Evolutionary conservation across 176 grass and related monocot genomes (phyloP), one percentile per base, ranked within the genome.

Genomic region (Aegilops sharonensis): DNA sequence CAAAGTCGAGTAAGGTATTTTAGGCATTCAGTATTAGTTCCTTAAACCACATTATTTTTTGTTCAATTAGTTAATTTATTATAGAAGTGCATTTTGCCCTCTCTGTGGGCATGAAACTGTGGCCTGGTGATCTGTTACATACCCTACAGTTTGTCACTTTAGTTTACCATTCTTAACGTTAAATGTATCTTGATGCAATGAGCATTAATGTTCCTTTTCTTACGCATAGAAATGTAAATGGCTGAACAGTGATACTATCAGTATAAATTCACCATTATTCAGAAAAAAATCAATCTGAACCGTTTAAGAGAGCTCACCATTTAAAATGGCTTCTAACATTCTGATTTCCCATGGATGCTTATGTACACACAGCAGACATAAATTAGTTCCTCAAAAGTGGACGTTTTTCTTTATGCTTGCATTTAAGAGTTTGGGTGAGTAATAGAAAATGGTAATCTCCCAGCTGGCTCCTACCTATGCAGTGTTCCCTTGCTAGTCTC

Each of bases 1-100:
- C 97, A 76, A 95, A 92, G 85, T 99, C 97, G 21, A 96, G 80
- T 78, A 99, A 93, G 97, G 97, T 99, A 99, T 82, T 76, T 77
- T 71, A 83, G 20, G 80, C 63, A 72, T 54, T 83, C 18, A 36
- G 72, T 63, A 66, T 62, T 78, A 11, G 34, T 69, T n/a, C 2
- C 32, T 48, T 83, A 68, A 88, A 50, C 23, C 59, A 29, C 74
- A 72, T 32, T 57, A 72, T 37, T 71, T 90, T 68, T 74, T 66
- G 12, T 87, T 27, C 57, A 83, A 52, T 64, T 8, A 60, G 59
- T 68, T 81, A 47, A 24, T 83, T 85, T 81, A 34, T 27, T 36
- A n/a, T 56, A 36, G 72, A 45, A 32, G 14, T 61, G 37, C 10
- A 21, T 32, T 8, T 69, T 27, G 3, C 20, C 21, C 6, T 17